phyloP scores from a whole-genome alignment of 2,329 filamentous ascomycete species.

The Amesomyces nigricolor region DNA sequence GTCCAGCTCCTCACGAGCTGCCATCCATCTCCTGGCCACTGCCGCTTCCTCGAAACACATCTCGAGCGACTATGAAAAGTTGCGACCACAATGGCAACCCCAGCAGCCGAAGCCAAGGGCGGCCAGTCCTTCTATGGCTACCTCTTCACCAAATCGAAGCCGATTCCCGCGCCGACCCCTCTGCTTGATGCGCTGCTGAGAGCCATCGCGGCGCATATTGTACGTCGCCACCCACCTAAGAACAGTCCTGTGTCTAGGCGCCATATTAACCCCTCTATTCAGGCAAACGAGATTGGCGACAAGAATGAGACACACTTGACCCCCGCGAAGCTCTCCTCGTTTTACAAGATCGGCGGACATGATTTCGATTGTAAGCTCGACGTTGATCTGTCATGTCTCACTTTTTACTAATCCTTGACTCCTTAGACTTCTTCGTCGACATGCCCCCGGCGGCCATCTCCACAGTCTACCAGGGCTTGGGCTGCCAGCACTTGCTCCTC shows the following conservation, averaged over 20 bases:
- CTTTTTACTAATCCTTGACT: slow-evolving; percentile 8
- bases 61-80: slow-evolving; percentile 10
- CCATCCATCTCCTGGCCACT: slow-evolving; percentile 4
- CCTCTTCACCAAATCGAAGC: slow-evolving; percentile 63
- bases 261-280: slow-evolving; percentile 15
- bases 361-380: slow-evolving; percentile 59
- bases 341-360: slow-evolving; percentile 69
- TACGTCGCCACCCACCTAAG: slow-evolving; percentile 38
- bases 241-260: no score
- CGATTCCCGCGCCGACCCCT: slow-evolving; percentile 47
- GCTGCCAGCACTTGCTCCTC: slow-evolving; percentile 83
- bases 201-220: slow-evolving; percentile 64
- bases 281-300: slow-evolving; percentile 57
- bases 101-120: slow-evolving; percentile 23
- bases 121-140: slow-evolving; percentile 54
- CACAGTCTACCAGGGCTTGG: slow-evolving; percentile 86
- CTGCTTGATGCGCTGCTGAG: slow-evolving; percentile 62
- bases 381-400: neutral
- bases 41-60: neutral
- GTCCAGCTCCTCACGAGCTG: neutral
- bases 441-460: slow-evolving; percentile 71
- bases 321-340: slow-evolving; percentile 66
- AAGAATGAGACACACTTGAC: slow-evolving; percentile 49
- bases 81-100: slow-evolving; percentile 25
- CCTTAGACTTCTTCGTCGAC: slow-evolving; percentile 62